A percentile compares a stretch with the other conserved stretches of the same genome.
phyloP scores from a whole-genome alignment of 805 yeast genomes.

The Kluyveromyces dobzhanskii region DNA sequence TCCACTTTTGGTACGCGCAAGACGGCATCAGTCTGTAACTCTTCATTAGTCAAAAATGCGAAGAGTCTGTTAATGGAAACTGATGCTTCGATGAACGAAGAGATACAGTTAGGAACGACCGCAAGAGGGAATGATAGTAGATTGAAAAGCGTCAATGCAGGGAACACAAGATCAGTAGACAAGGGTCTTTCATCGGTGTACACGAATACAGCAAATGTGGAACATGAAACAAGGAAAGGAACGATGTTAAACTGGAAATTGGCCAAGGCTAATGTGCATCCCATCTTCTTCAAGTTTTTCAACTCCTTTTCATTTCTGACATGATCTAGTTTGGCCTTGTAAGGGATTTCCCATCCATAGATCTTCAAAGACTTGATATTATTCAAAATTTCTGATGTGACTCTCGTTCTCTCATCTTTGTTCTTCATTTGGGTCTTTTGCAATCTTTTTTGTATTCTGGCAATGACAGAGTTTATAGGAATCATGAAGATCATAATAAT shows the following conservation, averaged over 20 bases:
- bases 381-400: slow-evolving; percentile 79
- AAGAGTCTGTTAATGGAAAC: slow-evolving; percentile 72
- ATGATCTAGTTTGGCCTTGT: slow-evolving; percentile 57
- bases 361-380: slow-evolving; percentile 88
- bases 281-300: slow-evolving; percentile 64
- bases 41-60: slow-evolving; percentile 63
- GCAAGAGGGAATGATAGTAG: slow-evolving; percentile 86
- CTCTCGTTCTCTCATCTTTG: slow-evolving; percentile 87
- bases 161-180: slow-evolving; percentile 85
- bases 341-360: slow-evolving; percentile 94
- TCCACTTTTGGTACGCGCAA: slow-evolving; percentile 36
- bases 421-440: slow-evolving; percentile 83
- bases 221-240: slow-evolving; percentile 82
- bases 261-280: slow-evolving; percentile 60
- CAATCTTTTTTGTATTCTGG: slow-evolving; percentile 56
- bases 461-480: slow-evolving; percentile 67
- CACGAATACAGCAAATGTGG: slow-evolving; percentile 79
- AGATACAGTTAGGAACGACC: slow-evolving; percentile 83
- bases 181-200: slow-evolving; percentile 53
- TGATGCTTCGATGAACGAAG: slow-evolving; percentile 80
- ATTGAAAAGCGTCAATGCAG: slow-evolving; percentile 84
- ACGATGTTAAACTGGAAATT: slow-evolving; percentile 76
- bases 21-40: slow-evolving; percentile 71
- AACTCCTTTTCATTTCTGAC: slow-evolving; percentile 88
- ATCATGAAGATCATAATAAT: slow-evolving; percentile 66